Conservation (phyloP, 208 protist genomes). For the Crithidia fasciculata region DNA sequence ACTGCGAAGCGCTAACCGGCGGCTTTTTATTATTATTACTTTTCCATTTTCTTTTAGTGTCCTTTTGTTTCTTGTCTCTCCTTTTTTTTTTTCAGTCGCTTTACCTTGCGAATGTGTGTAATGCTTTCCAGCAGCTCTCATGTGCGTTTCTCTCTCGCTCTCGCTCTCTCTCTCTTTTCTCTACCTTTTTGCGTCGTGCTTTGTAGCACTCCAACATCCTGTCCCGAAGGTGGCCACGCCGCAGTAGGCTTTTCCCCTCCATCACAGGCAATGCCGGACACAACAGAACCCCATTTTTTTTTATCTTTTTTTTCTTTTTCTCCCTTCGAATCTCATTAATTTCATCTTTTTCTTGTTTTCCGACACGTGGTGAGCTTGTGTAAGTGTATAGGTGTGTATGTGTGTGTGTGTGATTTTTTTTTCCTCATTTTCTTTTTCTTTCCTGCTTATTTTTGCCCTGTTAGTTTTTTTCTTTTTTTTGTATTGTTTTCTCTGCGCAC, state of each 20-base stretch:
- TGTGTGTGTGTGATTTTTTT: slow-evolving; percentile 17
- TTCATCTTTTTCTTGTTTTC: neutral
- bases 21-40: slow-evolving; percentile 1
- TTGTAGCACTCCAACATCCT: too few species aligned
- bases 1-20: neutral
- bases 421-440: slow-evolving; percentile 1
- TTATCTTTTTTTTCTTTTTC: neutral
- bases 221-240: too few species aligned
- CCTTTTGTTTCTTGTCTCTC: neutral
- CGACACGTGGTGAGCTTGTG: too few species aligned
- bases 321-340: neutral
- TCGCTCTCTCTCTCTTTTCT: neutral
- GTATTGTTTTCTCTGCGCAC: neutral
- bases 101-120: neutral
- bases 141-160: neutral
- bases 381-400: slow-evolving; percentile 1
- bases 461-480: slow-evolving; percentile 14
- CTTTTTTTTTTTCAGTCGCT: neutral
- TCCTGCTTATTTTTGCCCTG: neutral
- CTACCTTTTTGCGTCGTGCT: too few species aligned
- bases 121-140: neutral
- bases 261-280: too few species aligned
- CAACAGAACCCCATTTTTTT: neutral
- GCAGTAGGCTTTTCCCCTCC: too few species aligned
- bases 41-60: slow-evolving; percentile 3